Conservation (phyloP, 352 stramenopile species). For the Phytophthora pinifolia region DNA sequence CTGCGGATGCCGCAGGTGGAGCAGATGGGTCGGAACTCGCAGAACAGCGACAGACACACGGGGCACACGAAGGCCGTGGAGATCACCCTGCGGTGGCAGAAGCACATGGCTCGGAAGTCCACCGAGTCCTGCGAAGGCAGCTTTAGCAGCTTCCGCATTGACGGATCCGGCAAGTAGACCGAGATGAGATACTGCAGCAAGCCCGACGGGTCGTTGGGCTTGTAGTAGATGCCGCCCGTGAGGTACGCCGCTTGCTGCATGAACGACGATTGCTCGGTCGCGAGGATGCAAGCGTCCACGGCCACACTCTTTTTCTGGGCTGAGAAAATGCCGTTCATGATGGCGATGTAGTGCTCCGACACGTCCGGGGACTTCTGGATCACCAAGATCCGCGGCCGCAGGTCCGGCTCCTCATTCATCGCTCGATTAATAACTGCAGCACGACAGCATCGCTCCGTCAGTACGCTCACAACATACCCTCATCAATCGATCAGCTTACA, state of each 20-base stretch:
- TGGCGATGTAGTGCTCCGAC: conserved; percentile 87
- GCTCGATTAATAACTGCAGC: conserved; percentile 83
- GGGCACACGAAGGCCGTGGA: conserved; percentile 85
- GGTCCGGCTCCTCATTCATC: conserved; percentile 73
- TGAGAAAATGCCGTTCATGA: conserved; percentile 92
- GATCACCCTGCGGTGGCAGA: conserved; percentile 85
- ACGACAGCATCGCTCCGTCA: neutral
- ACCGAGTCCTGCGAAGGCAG: conserved; percentile 84
- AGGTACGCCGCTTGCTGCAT: conserved; percentile 89
- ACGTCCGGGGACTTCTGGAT: conserved; percentile 84
- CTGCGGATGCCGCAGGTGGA: conserved; percentile 87
- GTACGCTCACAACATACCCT: neutral
- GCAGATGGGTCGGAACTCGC: conserved; percentile 85
- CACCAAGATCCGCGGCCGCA: conserved; percentile 81
- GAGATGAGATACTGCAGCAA: conserved; percentile 86
- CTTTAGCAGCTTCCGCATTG: conserved; percentile 80
- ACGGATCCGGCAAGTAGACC: conserved; percentile 83
- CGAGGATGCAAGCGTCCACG: conserved; percentile 81
- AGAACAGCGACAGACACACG: conserved; percentile 89
- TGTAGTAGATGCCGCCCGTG: conserved; percentile 88
- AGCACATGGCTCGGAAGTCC: conserved; percentile 90
- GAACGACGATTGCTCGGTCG: conserved; percentile 78
- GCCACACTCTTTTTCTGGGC: conserved; percentile 86
- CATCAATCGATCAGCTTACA: conserved; percentile 46
- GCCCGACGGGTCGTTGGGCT: conserved; percentile 62